Percentiles rank a stretch among this genome's conserved stretches.
These are phyloP conservation scores for Boletus pseudopeckii DNA, from an alignment of 768 basidiomycete species.

Conservation along the genomic window DNA sequence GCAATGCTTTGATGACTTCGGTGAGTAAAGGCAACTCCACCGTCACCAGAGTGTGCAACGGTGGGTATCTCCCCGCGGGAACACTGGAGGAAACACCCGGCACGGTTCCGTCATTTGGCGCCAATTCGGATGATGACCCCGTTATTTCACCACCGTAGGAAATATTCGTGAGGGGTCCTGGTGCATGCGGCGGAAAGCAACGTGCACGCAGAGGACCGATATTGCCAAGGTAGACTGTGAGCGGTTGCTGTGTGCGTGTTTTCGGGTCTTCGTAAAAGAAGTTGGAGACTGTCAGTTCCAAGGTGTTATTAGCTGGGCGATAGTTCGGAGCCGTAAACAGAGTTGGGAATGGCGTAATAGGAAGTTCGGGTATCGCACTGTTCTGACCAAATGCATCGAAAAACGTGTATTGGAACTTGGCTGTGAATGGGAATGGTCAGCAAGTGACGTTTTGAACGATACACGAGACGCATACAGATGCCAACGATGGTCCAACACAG, in stretches of 20 bases:
- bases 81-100: conserved; percentile 19
- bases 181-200: conserved; percentile 68
- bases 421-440: conserved; percentile 38
- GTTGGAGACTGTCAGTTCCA: conserved; percentile 84
- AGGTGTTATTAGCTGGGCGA: conserved; percentile 63
- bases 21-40: conserved; percentile 79
- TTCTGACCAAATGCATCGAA: conserved; percentile 86
- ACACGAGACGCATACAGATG: conserved; percentile 62
- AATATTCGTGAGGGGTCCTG: conserved; percentile 63
- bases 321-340: conserved; percentile 78
- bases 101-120: conserved; percentile 24
- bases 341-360: conserved; percentile 89
- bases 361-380: conserved; percentile 68
- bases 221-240: conserved; percentile 87
- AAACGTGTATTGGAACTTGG: conserved; percentile 93
- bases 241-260: conserved; percentile 58
- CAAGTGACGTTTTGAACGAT: conserved; percentile 7
- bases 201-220: conserved; percentile 81
- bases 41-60: conserved; percentile 76
- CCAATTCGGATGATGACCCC: conserved; percentile 34
- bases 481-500: conserved; percentile 95
- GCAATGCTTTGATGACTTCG: conserved; percentile 75
- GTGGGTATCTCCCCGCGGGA: conserved; percentile 47
- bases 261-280: conserved; percentile 81
- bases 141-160: conserved; percentile 52